Base-by-base conservation (phyloP, 306 rosid species). In the Glycine tomentella region DNA sequence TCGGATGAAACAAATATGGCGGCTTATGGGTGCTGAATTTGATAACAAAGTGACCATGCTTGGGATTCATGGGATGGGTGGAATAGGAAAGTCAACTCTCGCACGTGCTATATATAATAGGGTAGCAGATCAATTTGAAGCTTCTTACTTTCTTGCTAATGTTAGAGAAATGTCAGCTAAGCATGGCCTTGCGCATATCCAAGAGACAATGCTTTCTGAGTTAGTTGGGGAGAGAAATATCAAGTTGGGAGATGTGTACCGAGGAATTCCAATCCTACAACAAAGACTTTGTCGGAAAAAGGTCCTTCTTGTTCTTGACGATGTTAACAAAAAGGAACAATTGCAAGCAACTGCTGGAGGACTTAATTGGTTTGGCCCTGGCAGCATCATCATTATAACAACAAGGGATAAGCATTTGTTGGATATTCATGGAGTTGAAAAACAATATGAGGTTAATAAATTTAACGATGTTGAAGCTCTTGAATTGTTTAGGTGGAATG, bases 241-340 rank as follows among this genome's bases (percentile, higher is more conserved):
- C 44, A 77, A 53, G 14, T 14, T 66, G 11, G 72, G 74, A 8
- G 40, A 38, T 57, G 52, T 77, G 8, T 14, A 50, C 17, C 31
- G 25, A 36, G 70, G 77, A 38, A 79, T 69, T 31, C 48, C 52
- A 9, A 40, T 36, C 3, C 51, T 67, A 52, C 55, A 65, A 45
- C 5, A 57, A 6, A 66, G 75, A 49, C 74, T 78, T 46, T 9
- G n/a, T 11, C 46, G n/a, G 17, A 79, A 57, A 33, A 79, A 56
- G 36, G 50, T 79, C 44, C 44, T 79, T 40, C 40, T 79, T 9
- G 7, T 69, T 56, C 83, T 69, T 79, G 82, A 79, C 16, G 82
- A 78, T 52, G 44, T 78, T 3, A 67, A 78, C 8, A 53, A 52
- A 4, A 9, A 34, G 50, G 25, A 78, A 9, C 82, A 78, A 12